phyloP scores from a whole-genome alignment of 2,329 filamentous ascomycete genomes.

The Ascochyta pisi region DNA sequence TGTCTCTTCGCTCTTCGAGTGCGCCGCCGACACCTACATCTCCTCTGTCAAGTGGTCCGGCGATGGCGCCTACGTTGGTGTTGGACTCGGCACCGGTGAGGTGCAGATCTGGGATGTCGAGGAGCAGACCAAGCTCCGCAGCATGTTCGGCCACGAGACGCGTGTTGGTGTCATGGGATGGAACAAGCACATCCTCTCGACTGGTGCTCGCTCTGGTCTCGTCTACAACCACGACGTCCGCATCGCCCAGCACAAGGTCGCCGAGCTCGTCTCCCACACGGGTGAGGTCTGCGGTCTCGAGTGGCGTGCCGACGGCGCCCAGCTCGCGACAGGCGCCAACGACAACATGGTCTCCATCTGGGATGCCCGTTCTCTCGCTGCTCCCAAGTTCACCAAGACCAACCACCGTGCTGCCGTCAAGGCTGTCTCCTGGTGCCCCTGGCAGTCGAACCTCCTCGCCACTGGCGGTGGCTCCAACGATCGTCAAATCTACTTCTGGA shows the following conservation, averaged over 20 bases:
- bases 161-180: slow-evolving; percentile 97
- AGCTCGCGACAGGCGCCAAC: slow-evolving; percentile 96
- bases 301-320: slow-evolving; percentile 94
- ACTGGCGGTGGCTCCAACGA: slow-evolving; percentile 97
- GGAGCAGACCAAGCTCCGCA: slow-evolving; percentile 92
- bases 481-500: slow-evolving; percentile 99
- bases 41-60: slow-evolving; percentile 99
- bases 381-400: slow-evolving; percentile 99
- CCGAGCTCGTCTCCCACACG: slow-evolving; percentile 95
- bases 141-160: slow-evolving; percentile 97
- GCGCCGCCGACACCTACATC: slow-evolving; percentile 88
- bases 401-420: slow-evolving; percentile 99
- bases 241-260: slow-evolving; percentile 96
- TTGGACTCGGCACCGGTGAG: slow-evolving; percentile 92
- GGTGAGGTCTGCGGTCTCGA: slow-evolving; percentile 98
- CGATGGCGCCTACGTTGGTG: slow-evolving; percentile 94
- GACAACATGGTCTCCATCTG: slow-evolving; percentile 99
- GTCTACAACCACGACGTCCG: slow-evolving; percentile 99
- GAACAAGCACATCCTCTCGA: slow-evolving; percentile 98
- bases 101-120: slow-evolving; percentile 99
- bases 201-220: slow-evolving; percentile 89
- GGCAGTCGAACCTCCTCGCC: slow-evolving; percentile 96
- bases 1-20: slow-evolving; percentile 88
- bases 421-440: slow-evolving; percentile 97
- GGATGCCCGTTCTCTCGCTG: slow-evolving; percentile 91